Percentiles rank a stretch among this genome's conserved stretches.
These are phyloP conservation scores for Nakazawaea populi DNA, from an alignment of 805 yeast genomes.

Conservation along the genomic window DNA sequence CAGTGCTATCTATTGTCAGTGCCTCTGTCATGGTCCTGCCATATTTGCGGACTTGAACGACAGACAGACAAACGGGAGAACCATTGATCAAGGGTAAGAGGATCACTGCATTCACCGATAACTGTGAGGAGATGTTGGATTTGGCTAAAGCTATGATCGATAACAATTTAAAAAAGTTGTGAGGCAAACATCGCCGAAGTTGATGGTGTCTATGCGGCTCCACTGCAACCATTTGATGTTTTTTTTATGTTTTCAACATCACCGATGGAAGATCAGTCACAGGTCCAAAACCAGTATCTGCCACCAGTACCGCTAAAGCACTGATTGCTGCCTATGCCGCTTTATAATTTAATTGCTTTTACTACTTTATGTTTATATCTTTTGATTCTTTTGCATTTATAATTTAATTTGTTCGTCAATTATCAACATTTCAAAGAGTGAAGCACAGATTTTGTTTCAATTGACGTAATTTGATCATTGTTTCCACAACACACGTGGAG, in stretches of 20 bases:
- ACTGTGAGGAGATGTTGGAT: conserved; percentile 38
- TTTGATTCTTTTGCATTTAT: no score
- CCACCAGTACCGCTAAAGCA: conserved; percentile 37
- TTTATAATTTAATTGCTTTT: no score
- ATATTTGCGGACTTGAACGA: conserved; percentile 44
- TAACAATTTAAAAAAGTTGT: conserved; percentile 27
- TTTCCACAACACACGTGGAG: no score
- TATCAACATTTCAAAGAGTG: no score
- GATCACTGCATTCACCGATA: conserved; percentile 56
- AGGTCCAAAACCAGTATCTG: conserved; percentile 63
- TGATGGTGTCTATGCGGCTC: conserved; percentile 40
- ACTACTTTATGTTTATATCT: no score
- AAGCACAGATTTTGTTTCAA: no score
- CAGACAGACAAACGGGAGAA: conserved; percentile 31
- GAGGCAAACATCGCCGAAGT: conserved; percentile 29
- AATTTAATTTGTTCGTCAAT: no score
- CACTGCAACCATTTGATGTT: conserved; percentile 46
- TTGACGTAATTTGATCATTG: no score
- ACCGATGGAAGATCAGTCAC: conserved; percentile 55
- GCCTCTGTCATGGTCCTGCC: conserved; percentile 65
- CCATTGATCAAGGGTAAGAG: conserved; percentile 44
- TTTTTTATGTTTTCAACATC: conserved; percentile 45
- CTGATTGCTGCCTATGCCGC: no score
- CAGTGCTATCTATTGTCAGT: conserved; percentile 51
- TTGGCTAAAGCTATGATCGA: conserved; percentile 21